Base-by-base conservation (phyloP, 768 basidiomycete species). In the Hygrocybe coccinea region DNA sequence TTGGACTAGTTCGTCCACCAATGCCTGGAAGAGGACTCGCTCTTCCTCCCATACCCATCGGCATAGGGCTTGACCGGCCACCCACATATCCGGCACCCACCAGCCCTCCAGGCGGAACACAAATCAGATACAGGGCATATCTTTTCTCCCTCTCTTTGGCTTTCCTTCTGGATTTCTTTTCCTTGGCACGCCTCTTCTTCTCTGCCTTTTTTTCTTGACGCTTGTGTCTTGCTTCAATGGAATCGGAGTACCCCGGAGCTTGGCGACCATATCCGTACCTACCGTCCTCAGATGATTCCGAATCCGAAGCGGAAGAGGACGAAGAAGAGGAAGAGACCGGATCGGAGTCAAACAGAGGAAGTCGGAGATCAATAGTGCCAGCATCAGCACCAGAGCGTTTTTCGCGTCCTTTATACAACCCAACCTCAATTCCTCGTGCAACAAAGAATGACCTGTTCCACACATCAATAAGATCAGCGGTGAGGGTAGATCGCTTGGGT, bases 391-490 rank as follows among this genome's bases (percentile, higher is more conserved):
- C 89, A n/a, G 88, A 84, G 59, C 86, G 84, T 35, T 87, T 81
- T 68, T 89, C 84, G 46, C 79, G 81, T 41, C 90, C 90, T 65
- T 84, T 87, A 76, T 82, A 92, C n/a, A 93, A 75, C 35, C 89
- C 77, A 46, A 89, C 71, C 61, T 93, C 90, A n/a, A 87, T 80
- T 17, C 86, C 85, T 44, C 90, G 87, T 35, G 76, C 71, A 54
- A 78, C 65, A 77, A 91, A 91, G 71, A 90, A 93, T 8, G 80
- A 82, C 29, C 71, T 66, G 66, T 92, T 92, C 90, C 90, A 93
- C 25, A 87, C 72, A 58, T 91, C 82, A 59, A 92, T 73, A 29
- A 92, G 76, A 65, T 89, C 86, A n/a, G 80, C 81, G 10, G 81
- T 70, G 45, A 91, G 74, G 10, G 71, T 74, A 21, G 86, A 78